Evolutionary conservation across 1,139 yeast species (phyloP).

Genomic region (Groenewaldozyma sp.): DNA sequence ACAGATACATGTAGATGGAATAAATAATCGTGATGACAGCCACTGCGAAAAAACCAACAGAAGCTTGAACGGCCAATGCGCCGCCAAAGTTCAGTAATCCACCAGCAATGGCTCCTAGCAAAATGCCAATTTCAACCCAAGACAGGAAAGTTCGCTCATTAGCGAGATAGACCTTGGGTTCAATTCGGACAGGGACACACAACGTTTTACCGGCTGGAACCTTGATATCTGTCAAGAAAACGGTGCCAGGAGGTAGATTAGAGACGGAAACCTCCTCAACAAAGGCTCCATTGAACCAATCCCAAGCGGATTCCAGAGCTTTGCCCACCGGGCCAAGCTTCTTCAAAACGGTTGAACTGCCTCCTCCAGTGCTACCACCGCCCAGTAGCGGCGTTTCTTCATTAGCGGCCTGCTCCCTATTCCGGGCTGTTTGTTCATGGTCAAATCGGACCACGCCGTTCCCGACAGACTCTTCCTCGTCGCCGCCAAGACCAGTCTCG

Average conservation of each 20-base stretch:
- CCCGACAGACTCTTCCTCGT: slow-evolving; percentile 19
- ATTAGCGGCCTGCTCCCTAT: slow-evolving; percentile 15
- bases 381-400: slow-evolving; percentile 25
- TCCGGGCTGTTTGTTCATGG: slow-evolving; percentile 18
- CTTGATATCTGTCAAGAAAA: slow-evolving; percentile 43
- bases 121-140: slow-evolving; percentile 94
- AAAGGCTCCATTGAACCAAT: slow-evolving; percentile 24
- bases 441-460: slow-evolving; percentile 20
- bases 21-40: slow-evolving; percentile 67
- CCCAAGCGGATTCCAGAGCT: slow-evolving; percentile 6
- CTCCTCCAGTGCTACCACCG: not conserved
- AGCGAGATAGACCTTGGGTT: slow-evolving; percentile 97
- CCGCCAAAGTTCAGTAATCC: slow-evolving; percentile 93
- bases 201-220: slow-evolving; percentile 82
- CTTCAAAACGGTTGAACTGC: slow-evolving; percentile 1
- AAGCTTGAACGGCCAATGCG: slow-evolving; percentile 62
- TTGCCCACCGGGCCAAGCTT: slow-evolving; percentile 9
- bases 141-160: slow-evolving; percentile 96
- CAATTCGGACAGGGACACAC: slow-evolving; percentile 94
- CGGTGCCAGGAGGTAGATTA: slow-evolving; percentile 75
- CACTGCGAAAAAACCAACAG: slow-evolving; percentile 80
- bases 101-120: slow-evolving; percentile 88
- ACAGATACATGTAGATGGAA: slow-evolving; percentile 65
- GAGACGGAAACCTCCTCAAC: slow-evolving; percentile 44
- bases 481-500: slow-evolving; percentile 35